Base-by-base conservation (phyloP, 1,284 basidiomycete genomes). In the Xerocomus nothofagi region DNA sequence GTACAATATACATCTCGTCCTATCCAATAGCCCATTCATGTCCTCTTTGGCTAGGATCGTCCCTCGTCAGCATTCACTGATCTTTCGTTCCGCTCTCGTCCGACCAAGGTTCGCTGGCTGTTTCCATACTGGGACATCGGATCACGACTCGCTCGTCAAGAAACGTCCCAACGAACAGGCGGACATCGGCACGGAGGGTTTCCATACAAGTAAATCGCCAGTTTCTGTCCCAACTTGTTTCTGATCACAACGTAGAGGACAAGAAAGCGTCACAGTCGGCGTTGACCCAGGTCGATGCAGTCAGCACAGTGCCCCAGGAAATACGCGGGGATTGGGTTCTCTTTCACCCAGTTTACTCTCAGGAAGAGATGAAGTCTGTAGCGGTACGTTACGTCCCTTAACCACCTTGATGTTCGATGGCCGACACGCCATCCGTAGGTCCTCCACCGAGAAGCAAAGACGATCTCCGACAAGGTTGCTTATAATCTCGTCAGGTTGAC, bases 261-360 rank as follows among this genome's bases (percentile, higher is more conserved):
- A 57, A 54, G n/a, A 51, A 50, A 9, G 9, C 51, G 17, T 36
- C 52, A 11, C 54, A 59, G 38, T 52, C 52, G 3, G 46, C 38
- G 21, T 47, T 67, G 24, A 44, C 46, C 27, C 50, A 55, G 37
- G 44, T 34, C 26, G 71, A 68, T 56, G 71, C 71, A 2, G 69
- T 73, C 42, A 73, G 71, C 59, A 75, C 78, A 4, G 65, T 77
- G 11, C 77, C 78, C 4, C 50, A 58, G 8, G 74, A 74, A 61
- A 64, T 87, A 44, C 79, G 74, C 26, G 87, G 87, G 2, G 88
- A 89, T 61, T 92, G 88, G 86, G 86, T 91, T 9, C 71, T 91
- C 1, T 89, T 91, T 63, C 88, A 92, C 61, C 89, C 89, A 0
- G 90, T 91, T 0, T 92, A 93, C 64, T 76, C 83, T 6, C 66